phyloP scores from a whole-genome alignment of 495 filamentous ascomycete genomes.

The Neurospora terricola region DNA sequence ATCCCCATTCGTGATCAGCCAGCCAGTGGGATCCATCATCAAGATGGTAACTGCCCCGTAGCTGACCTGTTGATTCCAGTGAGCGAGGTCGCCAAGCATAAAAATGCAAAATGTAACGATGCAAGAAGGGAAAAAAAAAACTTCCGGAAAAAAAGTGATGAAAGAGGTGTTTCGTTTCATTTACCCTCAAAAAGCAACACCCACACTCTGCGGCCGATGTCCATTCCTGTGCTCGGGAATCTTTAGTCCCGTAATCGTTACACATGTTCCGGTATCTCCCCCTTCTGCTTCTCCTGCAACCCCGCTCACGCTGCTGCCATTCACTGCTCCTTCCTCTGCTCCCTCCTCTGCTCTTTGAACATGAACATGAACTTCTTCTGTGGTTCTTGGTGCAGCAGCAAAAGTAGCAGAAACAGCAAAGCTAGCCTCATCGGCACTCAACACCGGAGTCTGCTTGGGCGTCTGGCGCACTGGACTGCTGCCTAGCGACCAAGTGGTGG shows the following conservation, averaged over 20 bases:
- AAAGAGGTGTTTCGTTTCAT: not conserved
- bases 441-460: conserved; percentile 16
- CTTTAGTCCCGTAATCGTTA: not conserved
- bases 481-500: conserved; percentile 36
- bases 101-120: not conserved
- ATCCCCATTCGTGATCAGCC: not conserved
- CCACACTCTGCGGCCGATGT: conserved; percentile 13
- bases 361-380: not conserved
- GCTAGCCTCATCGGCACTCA: conserved; percentile 4
- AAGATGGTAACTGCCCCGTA: not conserved
- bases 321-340: not conserved
- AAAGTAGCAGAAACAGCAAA: not conserved
- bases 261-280: not conserved
- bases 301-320: not conserved
- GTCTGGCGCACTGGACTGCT: conserved; percentile 26
- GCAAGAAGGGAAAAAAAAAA: not conserved
- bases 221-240: not conserved
- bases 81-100: not conserved
- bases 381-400: not conserved
- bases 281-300: not conserved
- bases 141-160: not conserved
- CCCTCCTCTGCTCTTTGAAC: not conserved
- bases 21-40: not conserved
- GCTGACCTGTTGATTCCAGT: not conserved
- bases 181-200: conserved; percentile 12